phyloP scores from a whole-genome alignment of 2,329 filamentous ascomycete species.

The Gnomoniopsis smithogilvyi region DNA sequence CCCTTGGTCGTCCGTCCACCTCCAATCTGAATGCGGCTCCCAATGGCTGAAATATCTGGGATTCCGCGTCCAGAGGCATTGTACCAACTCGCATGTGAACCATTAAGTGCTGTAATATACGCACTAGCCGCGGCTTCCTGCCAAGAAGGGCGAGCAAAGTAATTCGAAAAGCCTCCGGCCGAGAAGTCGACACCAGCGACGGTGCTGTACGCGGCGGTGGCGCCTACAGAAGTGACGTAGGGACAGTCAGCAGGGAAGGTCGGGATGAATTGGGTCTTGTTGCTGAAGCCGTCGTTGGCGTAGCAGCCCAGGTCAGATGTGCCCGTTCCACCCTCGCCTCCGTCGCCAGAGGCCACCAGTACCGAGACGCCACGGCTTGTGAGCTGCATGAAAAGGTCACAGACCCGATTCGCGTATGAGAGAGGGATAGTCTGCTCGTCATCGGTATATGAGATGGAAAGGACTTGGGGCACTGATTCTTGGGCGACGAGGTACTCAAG shows the following conservation, averaged over 20 bases:
- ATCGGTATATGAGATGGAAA: constrained; percentile 68
- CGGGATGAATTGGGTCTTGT: constrained; percentile 42
- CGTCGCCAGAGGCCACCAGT: constrained; percentile 48
- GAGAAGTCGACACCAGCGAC: constrained; percentile 37
- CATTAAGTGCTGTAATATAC: constrained; percentile 31
- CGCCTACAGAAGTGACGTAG: constrained; percentile 51
- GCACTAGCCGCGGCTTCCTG: constrained; percentile 28
- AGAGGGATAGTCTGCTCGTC: constrained; percentile 61
- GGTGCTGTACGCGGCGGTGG: constrained; percentile 40
- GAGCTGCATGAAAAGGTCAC: constrained; percentile 60
- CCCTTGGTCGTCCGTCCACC: constrained; percentile 24
- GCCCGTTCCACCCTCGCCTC: constrained; percentile 37
- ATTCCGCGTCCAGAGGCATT: constrained; percentile 24
- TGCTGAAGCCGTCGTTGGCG: constrained; percentile 25
- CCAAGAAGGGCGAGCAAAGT: constrained; percentile 44
- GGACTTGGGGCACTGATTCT: constrained; percentile 55
- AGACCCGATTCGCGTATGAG: constrained; percentile 50
- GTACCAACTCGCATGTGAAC: background rate
- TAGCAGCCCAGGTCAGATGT: constrained; percentile 15
- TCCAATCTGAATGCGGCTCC: constrained; percentile 27
- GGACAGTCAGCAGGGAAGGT: constrained; percentile 44
- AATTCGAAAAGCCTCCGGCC: constrained; percentile 48
- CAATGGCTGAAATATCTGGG: constrained; percentile 30
- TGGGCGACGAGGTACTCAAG: constrained; percentile 30
- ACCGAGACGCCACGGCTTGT: constrained; percentile 53